Percentiles rank a stretch among this genome's conserved stretches.
Conservation (phyloP, 352 stramenopile species). For the Phytophthora aleatoria region DNA sequence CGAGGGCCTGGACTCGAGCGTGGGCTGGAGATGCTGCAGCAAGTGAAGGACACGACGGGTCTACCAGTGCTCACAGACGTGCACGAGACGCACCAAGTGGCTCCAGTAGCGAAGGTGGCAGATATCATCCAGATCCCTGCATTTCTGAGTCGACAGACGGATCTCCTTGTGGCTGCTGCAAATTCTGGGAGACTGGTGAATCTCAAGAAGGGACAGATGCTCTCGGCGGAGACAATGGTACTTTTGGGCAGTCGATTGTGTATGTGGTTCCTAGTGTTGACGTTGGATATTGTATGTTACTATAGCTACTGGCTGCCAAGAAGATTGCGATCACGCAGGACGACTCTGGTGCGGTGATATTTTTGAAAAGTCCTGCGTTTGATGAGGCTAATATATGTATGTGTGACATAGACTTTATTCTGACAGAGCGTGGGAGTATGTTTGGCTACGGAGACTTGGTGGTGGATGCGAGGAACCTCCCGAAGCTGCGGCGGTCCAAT, state of each 20-base stretch:
- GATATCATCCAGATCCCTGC: constrained; percentile 90
- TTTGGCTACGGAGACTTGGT: constrained; percentile 90
- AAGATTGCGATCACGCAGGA: constrained; percentile 68
- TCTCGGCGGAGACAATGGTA: constrained; percentile 84
- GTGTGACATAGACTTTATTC: constrained; percentile 58
- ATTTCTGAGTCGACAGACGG: constrained; percentile 90
- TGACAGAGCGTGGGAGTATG: constrained; percentile 89
- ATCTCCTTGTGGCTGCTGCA: constrained; percentile 82
- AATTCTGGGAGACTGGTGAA: constrained; percentile 80
- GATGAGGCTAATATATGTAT: neutral
- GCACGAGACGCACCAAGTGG: constrained; percentile 86
- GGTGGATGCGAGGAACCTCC: constrained; percentile 83
- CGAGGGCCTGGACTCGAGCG: constrained; percentile 72
- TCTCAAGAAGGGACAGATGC: constrained; percentile 91
- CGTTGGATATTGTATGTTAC: constrained; percentile 8
- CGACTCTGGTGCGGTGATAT: constrained; percentile 39
- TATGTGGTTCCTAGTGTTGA: neutral
- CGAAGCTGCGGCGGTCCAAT: constrained; percentile 62
- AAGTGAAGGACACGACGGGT: constrained; percentile 72
- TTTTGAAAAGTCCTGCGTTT: neutral
- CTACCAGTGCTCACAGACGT: constrained; percentile 86
- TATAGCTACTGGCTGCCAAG: constrained; percentile 74
- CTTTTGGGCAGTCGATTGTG: neutral
- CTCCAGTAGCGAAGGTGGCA: constrained; percentile 60
- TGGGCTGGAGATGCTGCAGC: constrained; percentile 73